phyloP scores from a whole-genome alignment of 2,329 filamentous ascomycete species.

The Neonectria neomacrospora region DNA sequence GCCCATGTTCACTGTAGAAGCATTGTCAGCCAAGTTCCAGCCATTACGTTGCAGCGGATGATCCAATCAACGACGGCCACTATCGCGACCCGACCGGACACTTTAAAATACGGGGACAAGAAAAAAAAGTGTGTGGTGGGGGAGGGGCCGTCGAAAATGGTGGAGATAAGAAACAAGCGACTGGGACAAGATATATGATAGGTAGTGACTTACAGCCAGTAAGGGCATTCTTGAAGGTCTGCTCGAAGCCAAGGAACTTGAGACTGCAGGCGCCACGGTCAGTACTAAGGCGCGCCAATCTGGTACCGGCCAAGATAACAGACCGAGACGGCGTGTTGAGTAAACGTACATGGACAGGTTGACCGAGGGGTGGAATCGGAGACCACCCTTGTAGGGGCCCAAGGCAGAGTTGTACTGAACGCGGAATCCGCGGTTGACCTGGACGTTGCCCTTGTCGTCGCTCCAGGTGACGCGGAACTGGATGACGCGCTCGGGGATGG shows the following conservation, averaged over 20 bases:
- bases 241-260: constrained; percentile 99
- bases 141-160: constrained; percentile 1
- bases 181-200: constrained; percentile 3
- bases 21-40: constrained; percentile 31
- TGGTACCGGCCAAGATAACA: constrained; percentile 11
- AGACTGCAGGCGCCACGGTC: constrained; percentile 56
- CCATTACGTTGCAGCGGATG: neutral
- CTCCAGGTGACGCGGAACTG: constrained; percentile 99
- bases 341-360: constrained; percentile 72
- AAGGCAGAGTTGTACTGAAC: constrained; percentile 99
- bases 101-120: neutral
- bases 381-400: constrained; percentile 97
- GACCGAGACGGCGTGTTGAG: neutral
- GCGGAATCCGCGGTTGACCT: constrained; percentile 94
- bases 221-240: constrained; percentile 99
- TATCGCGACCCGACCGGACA: neutral
- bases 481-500: constrained; percentile 93
- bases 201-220: constrained; percentile 82
- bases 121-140: neutral
- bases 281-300: constrained; percentile 22
- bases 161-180: constrained; percentile 22
- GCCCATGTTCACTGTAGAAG: constrained; percentile 73
- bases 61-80: neutral
- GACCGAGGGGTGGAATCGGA: constrained; percentile 92
- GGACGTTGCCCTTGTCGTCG: constrained; percentile 87